Evolutionary conservation across 2,329 filamentous ascomycete species (phyloP).

Genomic region (Zymoseptoria ardabiliae): DNA sequence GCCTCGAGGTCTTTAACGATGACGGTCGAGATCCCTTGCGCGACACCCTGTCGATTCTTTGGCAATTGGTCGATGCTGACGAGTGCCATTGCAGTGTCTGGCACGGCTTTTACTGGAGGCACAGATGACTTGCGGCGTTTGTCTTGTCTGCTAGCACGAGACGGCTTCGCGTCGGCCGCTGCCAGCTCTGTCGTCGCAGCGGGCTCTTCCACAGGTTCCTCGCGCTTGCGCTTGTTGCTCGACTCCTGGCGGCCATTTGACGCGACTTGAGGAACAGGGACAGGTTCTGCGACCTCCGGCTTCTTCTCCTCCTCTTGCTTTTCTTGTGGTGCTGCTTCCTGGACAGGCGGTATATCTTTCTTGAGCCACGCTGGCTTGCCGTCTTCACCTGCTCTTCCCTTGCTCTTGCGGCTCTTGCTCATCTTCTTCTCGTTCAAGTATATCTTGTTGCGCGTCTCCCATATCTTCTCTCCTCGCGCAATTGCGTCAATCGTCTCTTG

Average conservation of each 20-base stretch:
- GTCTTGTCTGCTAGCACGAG: constrained; percentile 20
- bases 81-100: constrained; percentile 28
- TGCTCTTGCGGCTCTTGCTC: constrained; percentile 53
- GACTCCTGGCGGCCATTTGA: constrained; percentile 10
- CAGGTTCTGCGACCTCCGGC: constrained; percentile 1
- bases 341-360: constrained; percentile 20
- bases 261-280: background rate
- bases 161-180: constrained; percentile 16
- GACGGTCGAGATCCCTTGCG: constrained; percentile 62
- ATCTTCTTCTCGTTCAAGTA: constrained; percentile 52
- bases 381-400: constrained; percentile 26
- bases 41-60: constrained; percentile 60
- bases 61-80: constrained; percentile 46
- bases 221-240: constrained; percentile 29
- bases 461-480: constrained; percentile 72
- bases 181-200: constrained; percentile 8
- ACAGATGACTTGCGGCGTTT: constrained; percentile 31
- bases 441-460: constrained; percentile 50
- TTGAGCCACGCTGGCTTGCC: constrained; percentile 27
- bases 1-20: constrained; percentile 59
- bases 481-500: constrained; percentile 72
- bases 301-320: constrained; percentile 3
- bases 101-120: constrained; percentile 8
- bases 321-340: constrained; percentile 5
- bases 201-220: constrained; percentile 14